phyloP scores from a whole-genome alignment of 2,329 filamentous ascomycete species.

The Waltergamsia citrina region DNA sequence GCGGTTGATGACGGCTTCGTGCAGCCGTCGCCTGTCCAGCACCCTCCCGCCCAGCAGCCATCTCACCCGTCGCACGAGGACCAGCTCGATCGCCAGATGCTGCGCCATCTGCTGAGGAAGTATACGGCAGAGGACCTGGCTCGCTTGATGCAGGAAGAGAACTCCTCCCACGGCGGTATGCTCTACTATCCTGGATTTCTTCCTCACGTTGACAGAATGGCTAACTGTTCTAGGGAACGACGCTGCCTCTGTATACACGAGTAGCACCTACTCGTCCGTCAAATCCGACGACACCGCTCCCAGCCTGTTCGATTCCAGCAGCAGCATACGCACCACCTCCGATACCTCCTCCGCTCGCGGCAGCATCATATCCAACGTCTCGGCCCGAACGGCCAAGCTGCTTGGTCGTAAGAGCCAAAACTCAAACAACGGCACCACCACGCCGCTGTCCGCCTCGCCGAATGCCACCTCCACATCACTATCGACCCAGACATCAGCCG shows the following conservation, averaged over 20 bases:
- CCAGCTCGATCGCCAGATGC: conserved; percentile 11
- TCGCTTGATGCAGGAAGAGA: conserved; percentile 10
- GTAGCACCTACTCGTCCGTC: conserved; percentile 21
- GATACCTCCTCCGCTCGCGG: conserved; percentile 27
- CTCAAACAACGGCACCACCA: conserved; percentile 2
- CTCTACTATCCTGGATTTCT: background rate
- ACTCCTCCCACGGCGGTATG: conserved; percentile 1
- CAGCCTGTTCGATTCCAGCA: conserved; percentile 23
- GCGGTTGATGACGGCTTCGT: conserved; percentile 4
- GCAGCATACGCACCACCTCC: conserved; percentile 25
- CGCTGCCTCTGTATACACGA: conserved; percentile 22
- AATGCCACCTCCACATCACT: background rate
- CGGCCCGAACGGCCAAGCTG: conserved; percentile 23
- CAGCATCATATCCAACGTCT: conserved; percentile 30
- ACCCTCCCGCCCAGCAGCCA: background rate
- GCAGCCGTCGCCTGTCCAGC: conserved; percentile 3
- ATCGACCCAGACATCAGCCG: conserved; percentile 10
- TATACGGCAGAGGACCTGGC: conserved; percentile 10
- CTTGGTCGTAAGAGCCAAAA: conserved; percentile 17
- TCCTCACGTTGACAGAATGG: background rate
- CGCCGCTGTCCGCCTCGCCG: conserved; percentile 5
- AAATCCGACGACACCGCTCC: conserved; percentile 23
- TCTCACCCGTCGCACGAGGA: conserved; percentile 1
- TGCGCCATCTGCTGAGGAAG: conserved; percentile 11
- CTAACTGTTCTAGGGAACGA: conserved; percentile 14